Evolutionary conservation across 2,329 filamentous ascomycete genomes (phyloP), one percentile per base, ranked within the genome.

Genomic region (Ciborinia camelliae): DNA sequence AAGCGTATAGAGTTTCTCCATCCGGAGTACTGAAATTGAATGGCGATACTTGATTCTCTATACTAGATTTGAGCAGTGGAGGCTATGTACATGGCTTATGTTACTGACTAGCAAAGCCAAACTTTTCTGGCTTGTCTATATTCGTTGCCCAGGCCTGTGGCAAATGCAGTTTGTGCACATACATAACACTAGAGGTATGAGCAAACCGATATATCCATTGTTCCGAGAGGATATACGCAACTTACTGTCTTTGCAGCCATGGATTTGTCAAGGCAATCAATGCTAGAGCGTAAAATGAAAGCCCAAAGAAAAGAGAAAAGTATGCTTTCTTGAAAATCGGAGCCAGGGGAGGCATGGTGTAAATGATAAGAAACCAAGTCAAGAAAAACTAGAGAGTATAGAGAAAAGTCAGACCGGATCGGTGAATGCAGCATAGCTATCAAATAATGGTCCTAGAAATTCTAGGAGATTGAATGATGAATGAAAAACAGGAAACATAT

Each of bases 21-120:
- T 97, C 93, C 1, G 86, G 80, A 0, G 92, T 95, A 4, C 78
- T 79, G 45, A 98, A 78, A 55, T 85, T 86, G 75, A 98, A 97
- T 0, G 94, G 90, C 7, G 91, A 92, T 3, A 96, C 90, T 78
- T 98, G 94, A 71, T 92, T 92, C 74, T 86, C 90, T 94, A 70
- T 0, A 59, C 12, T 14, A 32, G 39, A 39, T 51, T 43, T 62
- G 61, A 64, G 58, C 52, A 39, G 35, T 18, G 48, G 15, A 50
- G 35, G 7, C 41, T 45, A 32, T 18, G 8, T 43, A 59, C 12
- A 23, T 52, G 20, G 26, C 54, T 35, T 18, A 12, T 45, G 23
- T 30, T 47, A 76, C 82, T 74, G 76, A 94, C 91, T 90, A 62
- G 91, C 86, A 76, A 97, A 97, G 0, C 93, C 93, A 82, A 92